phyloP scores from a whole-genome alignment of 2,329 filamentous ascomycete genomes.

The Anisogramma anomala region DNA sequence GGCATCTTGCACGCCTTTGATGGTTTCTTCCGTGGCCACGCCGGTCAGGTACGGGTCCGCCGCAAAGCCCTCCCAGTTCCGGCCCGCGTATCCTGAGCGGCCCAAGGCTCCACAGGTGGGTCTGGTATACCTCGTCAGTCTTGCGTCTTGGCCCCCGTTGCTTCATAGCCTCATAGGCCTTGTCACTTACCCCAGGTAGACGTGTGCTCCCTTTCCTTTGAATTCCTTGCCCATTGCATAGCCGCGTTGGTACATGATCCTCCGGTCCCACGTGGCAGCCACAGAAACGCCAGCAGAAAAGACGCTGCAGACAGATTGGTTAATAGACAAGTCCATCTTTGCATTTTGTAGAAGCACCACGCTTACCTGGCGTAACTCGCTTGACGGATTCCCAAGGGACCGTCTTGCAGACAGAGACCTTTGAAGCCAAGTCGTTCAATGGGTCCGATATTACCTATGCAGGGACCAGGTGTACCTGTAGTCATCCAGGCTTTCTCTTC shows the following conservation, averaged over 20 bases:
- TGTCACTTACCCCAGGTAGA: constrained; percentile 46
- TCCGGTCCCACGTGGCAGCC: constrained; percentile 59
- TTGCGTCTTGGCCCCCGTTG: not conserved
- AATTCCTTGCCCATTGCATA: constrained; percentile 48
- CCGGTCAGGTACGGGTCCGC: constrained; percentile 67
- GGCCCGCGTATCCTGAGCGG: constrained; percentile 28
- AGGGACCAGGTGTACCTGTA: constrained; percentile 15
- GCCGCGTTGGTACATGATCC: constrained; percentile 42
- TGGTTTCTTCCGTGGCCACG: constrained; percentile 55
- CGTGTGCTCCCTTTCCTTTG: constrained; percentile 63
- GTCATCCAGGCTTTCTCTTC: constrained; percentile 40
- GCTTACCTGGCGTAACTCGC: constrained; percentile 47
- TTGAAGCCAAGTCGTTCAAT: constrained; percentile 44
- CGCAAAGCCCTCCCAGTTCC: constrained; percentile 55
- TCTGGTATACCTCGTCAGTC: not conserved
- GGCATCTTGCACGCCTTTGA: constrained; percentile 65
- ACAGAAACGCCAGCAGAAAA: constrained; percentile 61
- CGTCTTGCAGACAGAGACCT: constrained; percentile 57
- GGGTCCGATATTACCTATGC: constrained; percentile 28
- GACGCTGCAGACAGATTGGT: constrained; percentile 24
- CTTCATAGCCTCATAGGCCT: constrained; percentile 6
- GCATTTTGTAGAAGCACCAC: not conserved
- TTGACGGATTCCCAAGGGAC: constrained; percentile 54
- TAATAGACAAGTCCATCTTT: no score
- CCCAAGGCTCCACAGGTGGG: constrained; percentile 8